Evolutionary conservation across 345 rosid species (phyloP), one percentile per base, ranked within the genome.

Genomic region (Hibiscus tridactylites): DNA sequence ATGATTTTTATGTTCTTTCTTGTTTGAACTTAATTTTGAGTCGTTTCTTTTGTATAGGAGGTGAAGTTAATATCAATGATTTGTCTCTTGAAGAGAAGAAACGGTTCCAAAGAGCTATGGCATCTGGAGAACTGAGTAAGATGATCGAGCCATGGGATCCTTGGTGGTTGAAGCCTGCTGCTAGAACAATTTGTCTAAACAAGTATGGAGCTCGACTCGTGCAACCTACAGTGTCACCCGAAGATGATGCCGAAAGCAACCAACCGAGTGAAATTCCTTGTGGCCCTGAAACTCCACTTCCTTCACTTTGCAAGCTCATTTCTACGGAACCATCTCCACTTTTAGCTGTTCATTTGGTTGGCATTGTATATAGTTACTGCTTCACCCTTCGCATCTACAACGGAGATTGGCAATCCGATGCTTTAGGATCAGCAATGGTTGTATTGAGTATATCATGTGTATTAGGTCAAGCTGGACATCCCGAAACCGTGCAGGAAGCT

Each of bases 121-220:
- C 87, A 66, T 92, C 92, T 60, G 98, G 99, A 21, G 96, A 90
- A 81, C 77, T 95, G 74, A 87, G 99, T 76, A 95, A 80, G 81
- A 79, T 90, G 90, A 90, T 92, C 42, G 78, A 89, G 74, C 96
- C 97, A 9, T 92, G 99, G 99, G 93, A 88, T 31, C 99, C 99
- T 52, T 95, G 99, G 97, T 95, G 99, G 99, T 75, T 89, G 72
- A 83, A 75, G 54, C 86, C 88, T 82, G 84, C 89, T 65, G 93
- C 96, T 39, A 74, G 81, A 75, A 76, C 77, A 64, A 83, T 92
- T 64, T 74, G 81, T 63, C 88, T 89, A 31, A 82, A 94, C 61
- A 75, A 72, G 64, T 83, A 81, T 35, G 99, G 99, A 72, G 81
- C 86, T 58, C 84, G 71, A 46, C 88, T 92, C 8, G 79, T 92